These are phyloP conservation scores for Pseudogymnoascus sp. DNA, from an alignment of 2,329 filamentous ascomycete genomes.

Conservation along the genomic window DNA sequence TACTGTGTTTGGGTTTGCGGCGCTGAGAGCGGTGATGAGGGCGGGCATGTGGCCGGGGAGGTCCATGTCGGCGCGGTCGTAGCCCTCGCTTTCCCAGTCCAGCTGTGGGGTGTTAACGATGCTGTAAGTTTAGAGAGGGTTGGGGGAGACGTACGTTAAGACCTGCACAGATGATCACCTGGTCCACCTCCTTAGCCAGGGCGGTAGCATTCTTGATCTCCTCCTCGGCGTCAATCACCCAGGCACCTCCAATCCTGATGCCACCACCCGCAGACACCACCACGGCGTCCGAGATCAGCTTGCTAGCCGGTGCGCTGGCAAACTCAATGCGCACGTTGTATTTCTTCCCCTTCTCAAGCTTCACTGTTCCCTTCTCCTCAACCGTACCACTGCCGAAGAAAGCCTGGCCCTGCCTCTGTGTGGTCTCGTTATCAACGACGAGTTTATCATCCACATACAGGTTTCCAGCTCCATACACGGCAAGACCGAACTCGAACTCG, in stretches of 20 bases:
- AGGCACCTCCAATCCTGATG: slow-evolving; percentile 54
- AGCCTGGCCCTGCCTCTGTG: slow-evolving; percentile 26
- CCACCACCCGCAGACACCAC: slow-evolving; percentile 51
- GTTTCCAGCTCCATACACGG: slow-evolving; percentile 29
- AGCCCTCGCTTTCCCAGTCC: slow-evolving; percentile 75
- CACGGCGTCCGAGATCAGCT: slow-evolving; percentile 40
- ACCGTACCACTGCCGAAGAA: slow-evolving; percentile 30
- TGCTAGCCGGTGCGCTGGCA: slow-evolving; percentile 50
- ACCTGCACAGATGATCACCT: slow-evolving; percentile 71
- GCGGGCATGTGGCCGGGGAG: slow-evolving; percentile 66
- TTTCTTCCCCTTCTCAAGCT: slow-evolving; percentile 24
- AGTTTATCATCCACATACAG: slow-evolving; percentile 31
- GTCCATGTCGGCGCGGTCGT: slow-evolving; percentile 70
- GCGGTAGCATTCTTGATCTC: slow-evolving; percentile 60
- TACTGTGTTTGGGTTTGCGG: slow-evolving; percentile 60
- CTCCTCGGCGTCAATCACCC: slow-evolving; percentile 47
- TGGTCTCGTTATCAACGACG: slow-evolving; percentile 30
- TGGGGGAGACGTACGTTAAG: slow-evolving; percentile 46
- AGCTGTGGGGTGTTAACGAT: slow-evolving; percentile 23
- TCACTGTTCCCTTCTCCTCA: slow-evolving; percentile 27
- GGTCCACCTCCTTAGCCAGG: slow-evolving; percentile 61
- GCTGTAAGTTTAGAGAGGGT: not conserved
- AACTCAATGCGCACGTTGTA: slow-evolving; percentile 36
- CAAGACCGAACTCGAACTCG: slow-evolving; percentile 28
- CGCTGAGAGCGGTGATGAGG: slow-evolving; percentile 58